Base-by-base conservation (phyloP, 495 filamentous ascomycete species). In the Glutinoglossum americanum region DNA sequence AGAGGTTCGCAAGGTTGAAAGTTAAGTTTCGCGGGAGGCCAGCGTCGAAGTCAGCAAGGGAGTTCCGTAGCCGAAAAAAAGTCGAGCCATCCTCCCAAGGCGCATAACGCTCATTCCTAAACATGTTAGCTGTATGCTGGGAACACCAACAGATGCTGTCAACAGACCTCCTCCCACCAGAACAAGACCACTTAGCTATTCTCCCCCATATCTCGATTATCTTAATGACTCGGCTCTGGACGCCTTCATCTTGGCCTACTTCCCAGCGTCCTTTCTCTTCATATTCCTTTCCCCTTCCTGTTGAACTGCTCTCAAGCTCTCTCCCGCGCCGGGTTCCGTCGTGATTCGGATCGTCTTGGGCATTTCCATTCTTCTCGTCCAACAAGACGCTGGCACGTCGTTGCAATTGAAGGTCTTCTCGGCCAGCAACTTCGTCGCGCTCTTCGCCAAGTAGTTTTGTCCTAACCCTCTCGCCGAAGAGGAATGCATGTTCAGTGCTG, bases 121-220 rank as follows among this genome's bases (percentile, higher is more conserved):
- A 68, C 56, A 32, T 56, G 32, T 56, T 56, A 56, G 54, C 15
- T 25, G 19, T 30, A 30, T 8, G 25, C 23, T 53, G 23, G 17
- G 51, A 7, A 37, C 17, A 35, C 58, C 62, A 9, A 9, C 1
- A 32, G 26, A 13, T 32, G 3, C 32, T 3, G 19, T 49, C n/a
- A 45, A 56, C 62, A 37, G 62, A 75, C 65, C 82, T 75, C 63
- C 85, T 74, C 35, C 84, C 83, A 48, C 84, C 84, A 39, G 78
- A 73, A 64, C 82, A 85, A 30, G 82, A 82, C 78, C 81, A 90
- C 64, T 80, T 80, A 25, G 84, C 79, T 47, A 88, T 80, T 60
- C 80, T 77, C 4, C 87, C 84, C 78, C 85, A 93, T 25, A 92
- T 72, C 54, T 89, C 82, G 27, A 87, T 77, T 37, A 87, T 74